Evolutionary conservation across 352 stramenopile species (phyloP), one percentile per base, ranked within the genome.

Genomic region (Phytophthora fragariae): DNA sequence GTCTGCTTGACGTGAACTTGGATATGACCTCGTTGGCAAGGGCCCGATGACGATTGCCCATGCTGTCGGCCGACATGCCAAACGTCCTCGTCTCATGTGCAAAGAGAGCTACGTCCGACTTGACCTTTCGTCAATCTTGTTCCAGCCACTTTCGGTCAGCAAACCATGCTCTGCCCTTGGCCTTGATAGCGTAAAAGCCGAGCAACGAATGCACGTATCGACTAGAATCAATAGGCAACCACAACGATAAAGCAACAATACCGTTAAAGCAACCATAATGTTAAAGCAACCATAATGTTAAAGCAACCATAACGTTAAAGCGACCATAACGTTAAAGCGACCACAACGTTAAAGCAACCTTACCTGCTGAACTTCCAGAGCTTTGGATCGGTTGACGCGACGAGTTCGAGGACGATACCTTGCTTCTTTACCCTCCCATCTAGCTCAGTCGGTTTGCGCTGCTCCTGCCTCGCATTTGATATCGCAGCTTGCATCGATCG

Each of bases 131-230:
- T 31, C 44, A 59, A 11, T 64, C 44, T 58, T 70, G 41, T 17
- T 58, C 63, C 2, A 70, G 12, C 46, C 46, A 70, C 44, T 72
- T 65, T 12, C 50, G 24, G 57, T 65, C 57, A n/a, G 65, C 27
- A 50, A 65, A 8, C 56, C 57, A 72, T 3, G 33, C 10, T 31
- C 47, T 27, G 6, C 3, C 14, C 35, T 44, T 59, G 31, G 6
- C 24, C 49, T 59, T 67, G 0, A 67, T 14, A 37, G 14, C 5
- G 7, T 58, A 33, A n/a, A 55, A 61, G 7, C 1, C 24, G 0
- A 49, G 41, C 29, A 44, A 58, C 14, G 33, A 6, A 53, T 17
- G 11, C 2, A 44, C 58, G n/a, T 31, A 59, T 39, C 5, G 3
- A 12, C 47, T 66, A 50, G 24, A 57, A 47, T 12, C 12, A 44